A percentile compares a stretch with the other conserved stretches of the same genome.
Conservation (phyloP, 805 yeast species). For the Kazachstania bromeliacearum region DNA sequence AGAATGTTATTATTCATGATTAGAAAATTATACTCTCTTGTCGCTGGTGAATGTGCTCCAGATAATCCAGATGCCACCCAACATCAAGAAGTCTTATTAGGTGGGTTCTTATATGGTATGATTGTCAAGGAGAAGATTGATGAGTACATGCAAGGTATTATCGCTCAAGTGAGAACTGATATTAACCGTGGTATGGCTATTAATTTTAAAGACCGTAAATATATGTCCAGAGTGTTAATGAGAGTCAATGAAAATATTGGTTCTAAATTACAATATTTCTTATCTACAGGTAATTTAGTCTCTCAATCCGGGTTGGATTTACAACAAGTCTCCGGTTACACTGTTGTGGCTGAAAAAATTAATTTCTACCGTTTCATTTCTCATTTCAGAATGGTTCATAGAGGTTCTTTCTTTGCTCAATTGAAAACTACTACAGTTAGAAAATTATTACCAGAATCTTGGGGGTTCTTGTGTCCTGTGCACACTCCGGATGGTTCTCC, state of each 20-base stretch:
- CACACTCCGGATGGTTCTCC: slow-evolving; percentile 99
- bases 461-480: slow-evolving; percentile 99
- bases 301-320: slow-evolving; percentile 95
- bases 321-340: slow-evolving; percentile 96
- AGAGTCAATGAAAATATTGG: slow-evolving; percentile 91
- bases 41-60: slow-evolving; percentile 93
- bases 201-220: slow-evolving; percentile 74
- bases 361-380: slow-evolving; percentile 94
- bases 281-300: slow-evolving; percentile 94
- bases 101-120: slow-evolving; percentile 96
- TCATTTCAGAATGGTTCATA: slow-evolving; percentile 99
- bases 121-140: slow-evolving; percentile 93
- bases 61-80: slow-evolving; percentile 99
- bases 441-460: slow-evolving; percentile 90
- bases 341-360: slow-evolving; percentile 97
- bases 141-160: slow-evolving; percentile 71
- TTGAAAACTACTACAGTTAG: slow-evolving; percentile 95
- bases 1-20: slow-evolving; percentile 87
- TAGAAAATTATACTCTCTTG: slow-evolving; percentile 86
- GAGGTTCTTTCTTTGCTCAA: slow-evolving; percentile 98
- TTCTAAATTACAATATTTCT: slow-evolving; percentile 83
- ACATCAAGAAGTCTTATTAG: slow-evolving; percentile 92
- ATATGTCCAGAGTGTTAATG: slow-evolving; percentile 67
- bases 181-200: slow-evolving; percentile 71
- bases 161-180: slow-evolving; percentile 68